A percentile compares a stretch with the other conserved stretches of the same genome.
phyloP scores from a whole-genome alignment of 169 alveolate species.

The Cyclospora cayetanensis region DNA sequence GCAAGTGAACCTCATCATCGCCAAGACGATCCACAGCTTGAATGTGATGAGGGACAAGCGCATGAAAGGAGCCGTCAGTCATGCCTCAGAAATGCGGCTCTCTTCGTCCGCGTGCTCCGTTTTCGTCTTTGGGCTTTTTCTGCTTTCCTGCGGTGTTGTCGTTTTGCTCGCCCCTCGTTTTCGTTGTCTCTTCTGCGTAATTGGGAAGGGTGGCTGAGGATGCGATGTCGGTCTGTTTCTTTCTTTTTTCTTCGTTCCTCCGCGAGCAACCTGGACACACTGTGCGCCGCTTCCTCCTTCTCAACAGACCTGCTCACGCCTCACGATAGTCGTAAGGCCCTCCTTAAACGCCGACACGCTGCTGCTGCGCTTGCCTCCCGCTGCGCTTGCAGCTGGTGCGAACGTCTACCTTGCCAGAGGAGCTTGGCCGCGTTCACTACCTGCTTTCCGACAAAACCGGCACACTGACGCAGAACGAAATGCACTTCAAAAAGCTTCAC shows the following conservation, averaged over 20 bases:
- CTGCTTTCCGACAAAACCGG: constrained; percentile 98
- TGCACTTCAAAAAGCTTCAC: constrained; percentile 88
- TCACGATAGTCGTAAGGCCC: too few species aligned
- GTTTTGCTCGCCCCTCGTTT: neutral
- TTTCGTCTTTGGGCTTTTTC: neutral
- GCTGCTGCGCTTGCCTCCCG: neutral
- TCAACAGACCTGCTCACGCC: too few species aligned
- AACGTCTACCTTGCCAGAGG: constrained; percentile 94
- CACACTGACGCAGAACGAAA: constrained; percentile 97
- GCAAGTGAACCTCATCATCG: constrained; percentile 97
- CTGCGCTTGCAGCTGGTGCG: constrained; percentile 34
- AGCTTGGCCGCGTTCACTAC: constrained; percentile 96
- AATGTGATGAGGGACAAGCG: constrained; percentile 90
- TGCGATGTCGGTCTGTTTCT: neutral
- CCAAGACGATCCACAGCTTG: constrained; percentile 92
- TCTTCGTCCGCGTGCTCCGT: constrained; percentile 47
- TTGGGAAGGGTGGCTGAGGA: too few species aligned
- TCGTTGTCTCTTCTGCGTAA: neutral
- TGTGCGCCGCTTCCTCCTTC: too few species aligned
- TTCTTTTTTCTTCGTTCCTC: neutral
- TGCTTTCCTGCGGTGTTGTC: neutral
- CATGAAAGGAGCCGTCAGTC: constrained; percentile 91
- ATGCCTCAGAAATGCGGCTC: constrained; percentile 85
- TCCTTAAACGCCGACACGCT: too few species aligned
- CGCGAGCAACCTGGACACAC: too few species aligned